Evolutionary conservation across 2,329 filamentous ascomycete genomes (phyloP).

Genomic region (Stagonosporopsis chrysanthemi): DNA sequence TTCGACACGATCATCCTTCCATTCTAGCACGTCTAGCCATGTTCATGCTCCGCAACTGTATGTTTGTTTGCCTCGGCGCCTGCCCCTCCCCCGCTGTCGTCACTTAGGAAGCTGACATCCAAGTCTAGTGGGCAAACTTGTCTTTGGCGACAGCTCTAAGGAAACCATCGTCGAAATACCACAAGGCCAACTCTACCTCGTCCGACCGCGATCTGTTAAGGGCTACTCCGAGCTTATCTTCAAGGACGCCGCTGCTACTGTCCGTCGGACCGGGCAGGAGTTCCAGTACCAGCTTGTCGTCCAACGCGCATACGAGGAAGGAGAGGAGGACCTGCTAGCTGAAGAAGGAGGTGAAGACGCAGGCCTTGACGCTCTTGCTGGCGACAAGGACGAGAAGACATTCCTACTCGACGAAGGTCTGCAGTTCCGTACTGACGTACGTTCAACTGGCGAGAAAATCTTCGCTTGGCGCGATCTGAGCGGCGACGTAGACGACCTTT

Average conservation of each 20-base stretch:
- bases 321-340: conserved; percentile 87
- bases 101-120: conserved; percentile 30
- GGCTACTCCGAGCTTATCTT: conserved; percentile 99
- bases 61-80: conserved; percentile 32
- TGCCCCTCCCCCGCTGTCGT: conserved; percentile 39
- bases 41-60: conserved; percentile 53
- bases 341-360: conserved; percentile 89
- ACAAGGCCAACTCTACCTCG: conserved; percentile 96
- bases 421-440: conserved; percentile 83
- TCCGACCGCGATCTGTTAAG: conserved; percentile 92
- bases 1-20: conserved; percentile 29
- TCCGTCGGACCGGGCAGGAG: conserved; percentile 91
- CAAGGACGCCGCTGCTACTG: conserved; percentile 91
- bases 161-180: conserved; percentile 94
- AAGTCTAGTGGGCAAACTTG: conserved; percentile 80
- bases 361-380: conserved; percentile 73
- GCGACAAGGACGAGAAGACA: conserved; percentile 94
- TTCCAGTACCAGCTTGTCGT: conserved; percentile 98
- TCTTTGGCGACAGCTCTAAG: conserved; percentile 88
- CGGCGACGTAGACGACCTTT: conserved; percentile 93
- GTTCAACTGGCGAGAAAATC: conserved; percentile 81
- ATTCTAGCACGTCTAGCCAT: conserved; percentile 36
- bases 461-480: conserved; percentile 95
- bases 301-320: conserved; percentile 96
- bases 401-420: conserved; percentile 94